Evolutionary conservation across 2,329 filamentous ascomycete genomes (phyloP).

Genomic region (Paraconiothyrium brasiliense): DNA sequence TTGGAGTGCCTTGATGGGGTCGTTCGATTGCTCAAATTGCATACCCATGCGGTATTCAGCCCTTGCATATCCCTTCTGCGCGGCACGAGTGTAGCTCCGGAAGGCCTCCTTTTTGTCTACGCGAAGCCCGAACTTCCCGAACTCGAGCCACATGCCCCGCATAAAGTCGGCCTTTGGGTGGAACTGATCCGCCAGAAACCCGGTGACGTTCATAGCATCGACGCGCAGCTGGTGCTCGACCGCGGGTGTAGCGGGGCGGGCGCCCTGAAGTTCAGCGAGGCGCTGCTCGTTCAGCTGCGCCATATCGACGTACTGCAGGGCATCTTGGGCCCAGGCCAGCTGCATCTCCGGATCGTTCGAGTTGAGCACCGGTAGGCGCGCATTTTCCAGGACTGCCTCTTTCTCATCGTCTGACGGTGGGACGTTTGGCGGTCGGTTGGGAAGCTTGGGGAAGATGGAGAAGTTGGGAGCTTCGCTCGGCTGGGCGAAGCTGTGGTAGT

Average conservation of each 20-base stretch:
- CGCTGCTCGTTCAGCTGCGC: slow-evolving; percentile 79
- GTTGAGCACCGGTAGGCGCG: slow-evolving; percentile 82
- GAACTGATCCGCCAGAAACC: slow-evolving; percentile 86
- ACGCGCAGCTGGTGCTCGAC: slow-evolving; percentile 87
- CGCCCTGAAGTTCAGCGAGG: slow-evolving; percentile 65
- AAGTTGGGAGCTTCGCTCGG: slow-evolving; percentile 74
- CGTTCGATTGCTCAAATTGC: slow-evolving; percentile 96
- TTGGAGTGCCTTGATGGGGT: slow-evolving; percentile 86
- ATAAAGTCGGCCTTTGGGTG: slow-evolving; percentile 96
- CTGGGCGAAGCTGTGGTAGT: slow-evolving; percentile 51
- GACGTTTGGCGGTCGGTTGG: slow-evolving; percentile 81
- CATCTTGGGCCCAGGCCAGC: slow-evolving; percentile 94
- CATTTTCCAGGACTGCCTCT: slow-evolving; percentile 86
- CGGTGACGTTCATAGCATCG: slow-evolving; percentile 91
- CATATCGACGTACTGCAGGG: slow-evolving; percentile 87
- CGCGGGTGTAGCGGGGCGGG: slow-evolving; percentile 80
- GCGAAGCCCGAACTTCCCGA: slow-evolving; percentile 91
- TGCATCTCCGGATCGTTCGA: slow-evolving; percentile 97
- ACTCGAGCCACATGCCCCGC: slow-evolving; percentile 95
- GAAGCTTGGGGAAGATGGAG: slow-evolving; percentile 89
- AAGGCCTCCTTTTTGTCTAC: slow-evolving; percentile 96
- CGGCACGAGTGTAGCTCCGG: slow-evolving; percentile 83
- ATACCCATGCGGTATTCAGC: slow-evolving; percentile 98
- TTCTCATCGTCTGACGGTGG: slow-evolving; percentile 94
- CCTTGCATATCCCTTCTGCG: slow-evolving; percentile 83